phyloP scores from a whole-genome alignment of 176 grass and related monocot genomes.

The Chrysopogon serrulatus region DNA sequence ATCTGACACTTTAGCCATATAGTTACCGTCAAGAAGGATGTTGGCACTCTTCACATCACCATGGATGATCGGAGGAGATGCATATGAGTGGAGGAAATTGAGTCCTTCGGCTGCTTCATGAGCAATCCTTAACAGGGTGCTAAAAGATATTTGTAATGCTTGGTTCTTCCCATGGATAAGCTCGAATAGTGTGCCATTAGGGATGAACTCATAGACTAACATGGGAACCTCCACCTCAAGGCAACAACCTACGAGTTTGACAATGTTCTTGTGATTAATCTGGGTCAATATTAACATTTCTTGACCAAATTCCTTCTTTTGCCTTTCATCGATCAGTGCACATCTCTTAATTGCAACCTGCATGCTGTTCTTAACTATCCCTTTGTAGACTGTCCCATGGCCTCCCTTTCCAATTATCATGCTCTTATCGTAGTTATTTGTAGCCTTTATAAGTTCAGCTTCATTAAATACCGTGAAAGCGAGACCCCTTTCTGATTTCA shows the following conservation, averaged over 20 bases:
- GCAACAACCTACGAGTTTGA: neutral
- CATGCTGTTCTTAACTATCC: neutral
- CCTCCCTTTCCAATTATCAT: constrained; percentile 42
- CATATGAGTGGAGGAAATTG: neutral
- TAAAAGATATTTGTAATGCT: neutral
- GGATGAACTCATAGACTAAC: neutral
- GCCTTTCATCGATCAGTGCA: neutral
- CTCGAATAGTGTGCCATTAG: neutral
- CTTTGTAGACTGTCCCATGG: constrained; percentile 38
- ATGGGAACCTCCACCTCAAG: neutral
- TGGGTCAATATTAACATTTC: constrained; percentile 33
- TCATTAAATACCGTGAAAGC: constrained; percentile 29
- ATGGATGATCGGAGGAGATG: neutral
- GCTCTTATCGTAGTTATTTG: constrained; percentile 39
- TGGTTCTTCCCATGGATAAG: neutral
- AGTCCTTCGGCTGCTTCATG: neutral
- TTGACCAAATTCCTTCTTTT: constrained; percentile 31
- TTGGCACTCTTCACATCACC: neutral
- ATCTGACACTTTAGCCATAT: neutral
- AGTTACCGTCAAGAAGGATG: neutral
- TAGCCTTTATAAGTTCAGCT: constrained; percentile 31
- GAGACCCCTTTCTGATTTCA: constrained; percentile 25
- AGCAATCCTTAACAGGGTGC: neutral
- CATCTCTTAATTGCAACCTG: constrained; percentile 5
- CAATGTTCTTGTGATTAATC: constrained; percentile 18